These are phyloP conservation scores for Cardamine chenopodiifolia DNA, from an alignment of 345 rosid genomes.

Conservation along the genomic window DNA sequence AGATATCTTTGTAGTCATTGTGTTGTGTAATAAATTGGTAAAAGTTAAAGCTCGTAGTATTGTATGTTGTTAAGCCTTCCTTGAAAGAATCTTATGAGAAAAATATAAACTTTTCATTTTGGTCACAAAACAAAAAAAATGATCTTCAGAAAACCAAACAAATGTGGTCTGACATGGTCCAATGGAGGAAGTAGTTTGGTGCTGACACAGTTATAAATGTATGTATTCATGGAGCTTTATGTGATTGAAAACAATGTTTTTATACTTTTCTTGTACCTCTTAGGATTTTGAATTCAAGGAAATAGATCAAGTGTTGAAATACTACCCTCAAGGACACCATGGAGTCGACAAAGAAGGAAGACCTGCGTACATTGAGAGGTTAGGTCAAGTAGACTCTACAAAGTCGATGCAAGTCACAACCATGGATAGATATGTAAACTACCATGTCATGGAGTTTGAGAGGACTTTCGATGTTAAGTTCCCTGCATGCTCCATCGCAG, in stretches of 20 bases:
- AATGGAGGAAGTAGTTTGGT: conserved; percentile 83
- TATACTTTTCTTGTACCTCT: background rate
- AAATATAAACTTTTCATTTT: no score
- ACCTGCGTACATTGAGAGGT: conserved; percentile 77
- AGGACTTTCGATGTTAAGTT: conserved; percentile 69
- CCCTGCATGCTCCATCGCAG: conserved; percentile 81
- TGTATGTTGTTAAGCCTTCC: no score
- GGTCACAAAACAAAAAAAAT: no score
- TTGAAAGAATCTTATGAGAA: no score
- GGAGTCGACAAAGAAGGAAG: conserved; percentile 86
- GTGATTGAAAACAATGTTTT: background rate
- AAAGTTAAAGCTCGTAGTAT: background rate
- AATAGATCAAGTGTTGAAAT: conserved; percentile 55
- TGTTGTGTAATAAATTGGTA: background rate
- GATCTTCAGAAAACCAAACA: conserved; percentile 80
- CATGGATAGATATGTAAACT: conserved; percentile 78
- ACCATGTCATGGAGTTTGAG: conserved; percentile 88
- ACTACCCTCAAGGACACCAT: conserved; percentile 90
- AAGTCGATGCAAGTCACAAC: conserved; percentile 86
- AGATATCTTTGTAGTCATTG: background rate
- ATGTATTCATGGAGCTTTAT: conserved; percentile 11
- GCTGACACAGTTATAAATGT: conserved; percentile 72
- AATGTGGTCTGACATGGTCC: conserved; percentile 90
- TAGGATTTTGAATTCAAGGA: conserved; percentile 80
- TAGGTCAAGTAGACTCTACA: conserved; percentile 75